A percentile compares a stretch with the other conserved stretches of the same genome.
These are phyloP conservation scores for Phytophthora hybrid DNA, from an alignment of 352 stramenopile genomes.

Conservation along the genomic window DNA sequence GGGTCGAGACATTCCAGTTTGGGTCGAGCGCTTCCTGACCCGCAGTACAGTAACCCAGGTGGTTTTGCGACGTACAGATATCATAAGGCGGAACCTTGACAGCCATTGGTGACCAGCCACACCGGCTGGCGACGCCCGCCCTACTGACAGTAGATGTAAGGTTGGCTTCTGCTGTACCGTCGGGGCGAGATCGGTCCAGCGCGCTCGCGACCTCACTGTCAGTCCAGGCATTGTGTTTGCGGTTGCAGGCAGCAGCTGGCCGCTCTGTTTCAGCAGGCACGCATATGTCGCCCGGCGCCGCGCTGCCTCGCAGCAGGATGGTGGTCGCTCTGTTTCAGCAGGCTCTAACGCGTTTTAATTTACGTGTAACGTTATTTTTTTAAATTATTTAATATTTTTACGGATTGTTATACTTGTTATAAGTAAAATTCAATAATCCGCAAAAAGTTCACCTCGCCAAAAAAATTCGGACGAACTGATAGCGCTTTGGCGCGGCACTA, in stretches of 20 bases:
- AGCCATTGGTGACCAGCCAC: background rate
- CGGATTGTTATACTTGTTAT: too few species aligned
- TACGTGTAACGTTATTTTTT: too few species aligned
- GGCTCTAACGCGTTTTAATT: too few species aligned
- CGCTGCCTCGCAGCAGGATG: too few species aligned
- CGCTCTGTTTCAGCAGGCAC: background rate
- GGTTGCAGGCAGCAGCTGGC: background rate
- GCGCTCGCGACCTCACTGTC: background rate
- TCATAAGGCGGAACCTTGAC: background rate
- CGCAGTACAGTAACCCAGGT: slow-evolving; percentile 3
- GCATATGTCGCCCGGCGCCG: background rate
- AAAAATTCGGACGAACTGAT: background rate
- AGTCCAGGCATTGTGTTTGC: background rate
- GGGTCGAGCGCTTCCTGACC: slow-evolving; percentile 2
- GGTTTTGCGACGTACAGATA: slow-evolving; percentile 13
- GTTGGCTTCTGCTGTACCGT: too few species aligned
- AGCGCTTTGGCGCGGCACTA: background rate
- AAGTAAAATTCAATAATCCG: background rate
- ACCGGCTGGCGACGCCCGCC: background rate
- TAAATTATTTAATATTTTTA: too few species aligned
- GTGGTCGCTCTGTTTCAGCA: background rate
- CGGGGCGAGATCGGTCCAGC: slow-evolving; percentile 5
- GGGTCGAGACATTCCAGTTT: background rate
- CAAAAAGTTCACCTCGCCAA: too few species aligned
- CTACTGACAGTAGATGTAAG: background rate